phyloP scores from a whole-genome alignment of 345 rosid species.

The Linum tenue region DNA sequence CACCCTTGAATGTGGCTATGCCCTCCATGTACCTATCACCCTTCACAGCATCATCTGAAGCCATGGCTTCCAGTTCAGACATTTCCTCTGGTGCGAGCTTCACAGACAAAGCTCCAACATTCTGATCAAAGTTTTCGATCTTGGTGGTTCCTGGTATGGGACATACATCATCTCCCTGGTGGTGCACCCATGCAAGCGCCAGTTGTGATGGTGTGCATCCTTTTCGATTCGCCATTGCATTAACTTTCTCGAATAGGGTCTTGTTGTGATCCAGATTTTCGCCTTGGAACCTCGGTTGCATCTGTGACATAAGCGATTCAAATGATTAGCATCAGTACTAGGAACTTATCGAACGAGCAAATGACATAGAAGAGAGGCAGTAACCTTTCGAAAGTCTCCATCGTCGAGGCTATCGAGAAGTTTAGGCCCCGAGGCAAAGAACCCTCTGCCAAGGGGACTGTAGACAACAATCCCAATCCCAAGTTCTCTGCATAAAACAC shows the following conservation, averaged over 20 bases:
- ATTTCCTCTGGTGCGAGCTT: slow-evolving; percentile 48
- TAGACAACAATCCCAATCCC: slow-evolving; percentile 9
- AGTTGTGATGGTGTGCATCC: slow-evolving; percentile 54
- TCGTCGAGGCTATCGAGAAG: not conserved
- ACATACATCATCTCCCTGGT: slow-evolving; percentile 52
- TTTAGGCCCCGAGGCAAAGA: slow-evolving; percentile 1
- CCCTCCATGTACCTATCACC: slow-evolving; percentile 25
- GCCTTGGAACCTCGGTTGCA: slow-evolving; percentile 43
- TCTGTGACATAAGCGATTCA: slow-evolving; percentile 19
- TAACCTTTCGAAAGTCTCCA: not conserved
- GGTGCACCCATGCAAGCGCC: slow-evolving; percentile 73
- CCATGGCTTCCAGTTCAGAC: slow-evolving; percentile 45
- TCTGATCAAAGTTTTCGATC: slow-evolving; percentile 48
- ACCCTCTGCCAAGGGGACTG: slow-evolving; percentile 8
- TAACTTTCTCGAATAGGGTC: slow-evolving; percentile 32
- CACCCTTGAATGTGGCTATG: slow-evolving; percentile 17
- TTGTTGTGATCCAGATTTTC: slow-evolving; percentile 51
- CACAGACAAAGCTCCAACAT: slow-evolving; percentile 48
- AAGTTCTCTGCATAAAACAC: not conserved
- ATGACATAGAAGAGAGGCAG: too few species aligned
- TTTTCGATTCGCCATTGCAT: slow-evolving; percentile 38
- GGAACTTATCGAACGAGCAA: not conserved
- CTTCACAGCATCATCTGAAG: slow-evolving; percentile 28
- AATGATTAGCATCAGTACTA: not conserved
- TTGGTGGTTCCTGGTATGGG: slow-evolving; percentile 62